A percentile compares a stretch with the other conserved stretches of the same genome.
phyloP scores from a whole-genome alignment of 805 yeast genomes.

The Suhomyces kilbournensis region DNA sequence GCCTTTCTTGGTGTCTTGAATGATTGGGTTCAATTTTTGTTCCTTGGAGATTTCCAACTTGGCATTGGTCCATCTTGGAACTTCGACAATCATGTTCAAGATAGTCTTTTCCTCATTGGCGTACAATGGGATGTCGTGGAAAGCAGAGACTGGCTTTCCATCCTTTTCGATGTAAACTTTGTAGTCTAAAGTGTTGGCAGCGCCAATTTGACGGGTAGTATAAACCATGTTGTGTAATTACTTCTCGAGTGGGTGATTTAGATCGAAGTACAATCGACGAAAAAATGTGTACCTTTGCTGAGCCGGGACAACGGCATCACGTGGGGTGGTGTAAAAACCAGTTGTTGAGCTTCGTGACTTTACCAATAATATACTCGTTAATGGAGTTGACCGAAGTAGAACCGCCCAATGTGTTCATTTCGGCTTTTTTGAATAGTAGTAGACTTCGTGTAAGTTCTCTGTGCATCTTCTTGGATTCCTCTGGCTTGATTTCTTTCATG shows the following conservation, averaged over 20 bases:
- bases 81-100: conserved; percentile 82
- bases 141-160: conserved; percentile 92
- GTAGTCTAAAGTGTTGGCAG: conserved; percentile 93
- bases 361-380: neutral
- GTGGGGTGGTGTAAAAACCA: conserved; percentile 1
- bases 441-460: conserved; percentile 55
- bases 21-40: conserved; percentile 80
- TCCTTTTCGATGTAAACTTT: conserved; percentile 87
- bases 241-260: neutral
- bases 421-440: conserved; percentile 51
- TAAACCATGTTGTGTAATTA: conserved; percentile 54
- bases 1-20: conserved; percentile 97
- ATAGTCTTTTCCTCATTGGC: conserved; percentile 92
- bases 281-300: neutral
- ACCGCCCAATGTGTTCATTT: conserved; percentile 42
- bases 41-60: conserved; percentile 93
- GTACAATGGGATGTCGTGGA: conserved; percentile 75
- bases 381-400: neutral
- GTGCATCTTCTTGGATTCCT: conserved; percentile 18
- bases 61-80: conserved; percentile 98
- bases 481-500: neutral
- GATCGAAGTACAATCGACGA: conserved; percentile 1
- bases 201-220: conserved; percentile 90
- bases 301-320: neutral
- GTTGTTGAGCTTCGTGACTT: neutral